These are phyloP conservation scores for Macrolepiota dolichaula DNA, from an alignment of 768 basidiomycete species.

Conservation along the genomic window DNA sequence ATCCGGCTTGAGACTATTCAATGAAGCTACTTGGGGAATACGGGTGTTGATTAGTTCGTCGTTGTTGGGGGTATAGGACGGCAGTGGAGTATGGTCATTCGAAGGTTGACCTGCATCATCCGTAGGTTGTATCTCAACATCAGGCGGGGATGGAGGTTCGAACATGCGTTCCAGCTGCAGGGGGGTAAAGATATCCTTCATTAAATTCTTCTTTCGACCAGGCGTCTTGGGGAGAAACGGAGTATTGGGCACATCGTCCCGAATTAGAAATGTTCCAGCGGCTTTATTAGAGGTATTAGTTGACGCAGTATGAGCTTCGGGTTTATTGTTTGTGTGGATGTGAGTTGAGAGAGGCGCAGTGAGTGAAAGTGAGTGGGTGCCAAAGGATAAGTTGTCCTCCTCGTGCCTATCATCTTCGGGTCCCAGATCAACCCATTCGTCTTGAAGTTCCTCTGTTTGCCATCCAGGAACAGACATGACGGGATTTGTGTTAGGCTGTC, in stretches of 20 bases:
- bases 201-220: slow-evolving; percentile 53
- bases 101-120: not conserved
- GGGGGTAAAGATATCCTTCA: slow-evolving; percentile 87
- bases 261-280: slow-evolving; percentile 73
- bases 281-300: slow-evolving; percentile 26
- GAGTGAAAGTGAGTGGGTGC: slow-evolving; percentile 57
- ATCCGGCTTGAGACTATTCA: slow-evolving; percentile 42
- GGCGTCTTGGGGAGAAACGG: slow-evolving; percentile 67
- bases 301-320: slow-evolving; percentile 24
- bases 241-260: slow-evolving; percentile 57
- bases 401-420: slow-evolving; percentile 35
- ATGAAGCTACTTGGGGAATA: slow-evolving; percentile 44
- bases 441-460: slow-evolving; percentile 87
- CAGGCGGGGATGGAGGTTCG: slow-evolving; percentile 84
- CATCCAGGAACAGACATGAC: slow-evolving; percentile 51
- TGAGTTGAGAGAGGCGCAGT: slow-evolving; percentile 53
- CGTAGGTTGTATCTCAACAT: not conserved
- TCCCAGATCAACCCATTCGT: slow-evolving; percentile 83
- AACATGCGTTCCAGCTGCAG: slow-evolving; percentile 89
- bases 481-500: slow-evolving; percentile 20
- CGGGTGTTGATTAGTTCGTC: slow-evolving; percentile 47
- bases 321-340: slow-evolving; percentile 44
- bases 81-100: not conserved
- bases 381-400: slow-evolving; percentile 36
- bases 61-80: slow-evolving; percentile 14